phyloP scores from a whole-genome alignment of 768 basidiomycete species.

The Suillus ampliporus region DNA sequence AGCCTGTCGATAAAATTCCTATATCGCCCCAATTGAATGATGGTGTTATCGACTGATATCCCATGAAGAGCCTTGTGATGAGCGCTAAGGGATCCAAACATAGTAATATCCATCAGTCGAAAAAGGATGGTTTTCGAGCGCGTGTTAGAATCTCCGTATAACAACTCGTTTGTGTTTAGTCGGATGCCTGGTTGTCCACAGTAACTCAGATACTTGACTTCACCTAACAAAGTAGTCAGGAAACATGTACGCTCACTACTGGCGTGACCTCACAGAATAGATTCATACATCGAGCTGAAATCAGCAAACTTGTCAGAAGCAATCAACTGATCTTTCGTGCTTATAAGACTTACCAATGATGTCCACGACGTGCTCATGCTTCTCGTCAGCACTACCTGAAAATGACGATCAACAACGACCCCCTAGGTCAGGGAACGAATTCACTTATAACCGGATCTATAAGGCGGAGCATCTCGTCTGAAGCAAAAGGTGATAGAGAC shows the following conservation, averaged over 20 bases:
- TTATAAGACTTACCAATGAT: conserved; percentile 4
- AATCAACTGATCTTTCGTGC: neutral
- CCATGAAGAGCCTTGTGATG: conserved; percentile 47
- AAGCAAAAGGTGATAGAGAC: conserved; percentile 42
- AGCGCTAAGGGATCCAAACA: conserved; percentile 51
- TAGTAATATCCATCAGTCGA: conserved; percentile 34
- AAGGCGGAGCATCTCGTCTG: conserved; percentile 40
- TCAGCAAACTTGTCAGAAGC: neutral
- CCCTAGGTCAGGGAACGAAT: too few relatives aligned
- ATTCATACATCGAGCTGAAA: conserved; percentile 49
- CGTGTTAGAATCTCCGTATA: conserved; percentile 16
- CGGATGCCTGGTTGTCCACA: conserved; percentile 42
- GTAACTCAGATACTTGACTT: conserved; percentile 38
- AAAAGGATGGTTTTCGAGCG: conserved; percentile 40
- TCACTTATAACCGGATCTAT: conserved; percentile 38
- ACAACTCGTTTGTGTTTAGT: too few relatives aligned
- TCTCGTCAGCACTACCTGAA: neutral
- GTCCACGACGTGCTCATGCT: neutral
- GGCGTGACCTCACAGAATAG: conserved; percentile 39
- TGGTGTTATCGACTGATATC: conserved; percentile 49
- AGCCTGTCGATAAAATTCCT: conserved; percentile 45
- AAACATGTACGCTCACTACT: neutral
- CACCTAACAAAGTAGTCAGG: conserved; percentile 18
- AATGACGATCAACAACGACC: too few relatives aligned
- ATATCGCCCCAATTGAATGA: conserved; percentile 47